Conservation (phyloP, 1,284 basidiomycete genomes). For the Leccinum pachyderme region DNA sequence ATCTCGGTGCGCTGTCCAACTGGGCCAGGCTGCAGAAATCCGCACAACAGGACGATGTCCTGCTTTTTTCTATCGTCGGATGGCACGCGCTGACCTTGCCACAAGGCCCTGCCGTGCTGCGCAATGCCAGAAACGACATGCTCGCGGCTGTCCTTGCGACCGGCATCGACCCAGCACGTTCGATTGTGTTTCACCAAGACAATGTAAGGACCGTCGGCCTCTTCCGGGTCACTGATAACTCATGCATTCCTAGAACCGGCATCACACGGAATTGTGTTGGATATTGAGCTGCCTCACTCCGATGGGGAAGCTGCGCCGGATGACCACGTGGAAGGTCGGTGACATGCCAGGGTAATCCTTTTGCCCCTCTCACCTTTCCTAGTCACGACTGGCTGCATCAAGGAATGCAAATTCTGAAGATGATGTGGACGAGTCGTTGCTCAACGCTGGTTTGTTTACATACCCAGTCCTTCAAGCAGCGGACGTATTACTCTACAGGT, state of each 20-base stretch:
- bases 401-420: constrained; percentile 72
- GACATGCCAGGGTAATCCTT: neutral
- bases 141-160: constrained; percentile 83
- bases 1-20: constrained; percentile 85
- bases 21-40: constrained; percentile 81
- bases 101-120: constrained; percentile 70
- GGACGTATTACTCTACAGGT: constrained; percentile 88
- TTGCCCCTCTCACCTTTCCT: constrained; percentile 10
- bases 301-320: constrained; percentile 79
- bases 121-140: constrained; percentile 70
- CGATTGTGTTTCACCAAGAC: constrained; percentile 79
- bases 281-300: constrained; percentile 84
- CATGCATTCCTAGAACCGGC: constrained; percentile 56
- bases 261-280: constrained; percentile 92
- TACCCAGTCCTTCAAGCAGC: constrained; percentile 95
- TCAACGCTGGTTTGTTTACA: constrained; percentile 85
- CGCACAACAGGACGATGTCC: constrained; percentile 55
- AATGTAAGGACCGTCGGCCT: constrained; percentile 54
- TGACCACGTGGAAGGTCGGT: constrained; percentile 94
- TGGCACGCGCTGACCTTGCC: constrained; percentile 93
- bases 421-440: constrained; percentile 77
- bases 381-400: constrained; percentile 76
- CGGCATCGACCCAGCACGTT: constrained; percentile 78
- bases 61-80: constrained; percentile 88
- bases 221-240: neutral